phyloP scores from a whole-genome alignment of 2,329 filamentous ascomycete genomes.

The Colletotrichum sublineola region DNA sequence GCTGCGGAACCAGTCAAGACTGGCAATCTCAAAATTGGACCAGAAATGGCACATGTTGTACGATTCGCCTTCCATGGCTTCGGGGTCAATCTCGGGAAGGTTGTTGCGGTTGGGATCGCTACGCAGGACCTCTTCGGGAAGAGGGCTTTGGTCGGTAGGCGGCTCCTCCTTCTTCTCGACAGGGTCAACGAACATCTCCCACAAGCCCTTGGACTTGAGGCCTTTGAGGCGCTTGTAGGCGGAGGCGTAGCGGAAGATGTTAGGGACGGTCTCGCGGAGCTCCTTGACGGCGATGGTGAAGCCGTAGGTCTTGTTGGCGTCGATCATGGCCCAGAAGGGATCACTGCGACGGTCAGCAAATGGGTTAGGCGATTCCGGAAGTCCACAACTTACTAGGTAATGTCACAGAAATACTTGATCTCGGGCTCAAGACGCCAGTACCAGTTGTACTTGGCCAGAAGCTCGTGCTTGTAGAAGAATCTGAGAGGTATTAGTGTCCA shows the following conservation, averaged over 20 bases:
- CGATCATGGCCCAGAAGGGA: constrained; percentile 95
- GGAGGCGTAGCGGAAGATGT: constrained; percentile 98
- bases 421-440: constrained; percentile 99
- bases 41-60: constrained; percentile 99
- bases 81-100: constrained; percentile 86
- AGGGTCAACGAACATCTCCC: constrained; percentile 98
- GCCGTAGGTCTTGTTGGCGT: constrained; percentile 96
- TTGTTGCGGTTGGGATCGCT: constrained; percentile 78
- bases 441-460: constrained; percentile 98
- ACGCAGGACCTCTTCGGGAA: constrained; percentile 86
- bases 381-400: constrained; percentile 81
- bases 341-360: constrained; percentile 69
- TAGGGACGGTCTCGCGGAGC: constrained; percentile 95
- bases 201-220: constrained; percentile 89
- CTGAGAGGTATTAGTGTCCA: constrained; percentile 56
- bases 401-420: constrained; percentile 99
- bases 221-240: constrained; percentile 96
- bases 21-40: constrained; percentile 99
- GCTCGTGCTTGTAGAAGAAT: constrained; percentile 97
- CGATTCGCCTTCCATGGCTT: constrained; percentile 95
- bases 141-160: constrained; percentile 70
- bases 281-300: constrained; percentile 99
- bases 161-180: constrained; percentile 73
- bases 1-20: constrained; percentile 94
- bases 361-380: not conserved